Evolutionary conservation across 192 early-diverging fungal genomes (phyloP).

Genomic region (Gigaspora rosea): DNA sequence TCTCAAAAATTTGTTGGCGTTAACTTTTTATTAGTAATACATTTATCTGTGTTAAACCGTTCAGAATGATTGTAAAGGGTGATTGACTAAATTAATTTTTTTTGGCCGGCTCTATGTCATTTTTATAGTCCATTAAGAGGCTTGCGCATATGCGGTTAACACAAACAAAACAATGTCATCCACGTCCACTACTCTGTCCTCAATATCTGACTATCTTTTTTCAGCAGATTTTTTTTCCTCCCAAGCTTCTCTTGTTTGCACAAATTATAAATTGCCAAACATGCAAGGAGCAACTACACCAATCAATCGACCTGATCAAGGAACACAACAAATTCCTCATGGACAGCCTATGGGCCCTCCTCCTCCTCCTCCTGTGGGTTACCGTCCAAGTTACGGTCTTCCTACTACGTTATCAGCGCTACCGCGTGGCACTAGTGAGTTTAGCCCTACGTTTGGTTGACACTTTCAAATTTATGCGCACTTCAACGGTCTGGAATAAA

Average conservation of each 20-base stretch:
- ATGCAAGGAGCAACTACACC: not conserved
- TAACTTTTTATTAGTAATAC: not conserved
- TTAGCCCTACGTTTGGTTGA: not conserved
- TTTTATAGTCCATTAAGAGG: not conserved
- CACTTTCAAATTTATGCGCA: not conserved
- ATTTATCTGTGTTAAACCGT: not conserved
- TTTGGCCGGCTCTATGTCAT: not conserved
- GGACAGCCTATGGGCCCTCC: not conserved
- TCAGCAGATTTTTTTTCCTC: not conserved
- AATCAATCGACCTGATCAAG: not conserved
- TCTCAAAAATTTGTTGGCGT: no score
- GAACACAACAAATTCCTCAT: not conserved
- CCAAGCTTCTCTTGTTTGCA: not conserved
- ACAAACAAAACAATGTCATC: not conserved
- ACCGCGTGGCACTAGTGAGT: not conserved
- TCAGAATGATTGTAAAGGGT: not conserved
- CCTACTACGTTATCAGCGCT: not conserved
- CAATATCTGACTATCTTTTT: slow-evolving; percentile 1
- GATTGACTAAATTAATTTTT: not conserved
- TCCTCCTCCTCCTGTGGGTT: not conserved
- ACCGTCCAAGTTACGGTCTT: not conserved
- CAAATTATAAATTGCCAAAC: not conserved
- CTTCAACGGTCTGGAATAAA: not conserved
- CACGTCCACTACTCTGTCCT: not conserved
- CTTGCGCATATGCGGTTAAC: not conserved